Evolutionary conservation across 768 basidiomycete species (phyloP).

Genomic region (Auricularia sp.): DNA sequence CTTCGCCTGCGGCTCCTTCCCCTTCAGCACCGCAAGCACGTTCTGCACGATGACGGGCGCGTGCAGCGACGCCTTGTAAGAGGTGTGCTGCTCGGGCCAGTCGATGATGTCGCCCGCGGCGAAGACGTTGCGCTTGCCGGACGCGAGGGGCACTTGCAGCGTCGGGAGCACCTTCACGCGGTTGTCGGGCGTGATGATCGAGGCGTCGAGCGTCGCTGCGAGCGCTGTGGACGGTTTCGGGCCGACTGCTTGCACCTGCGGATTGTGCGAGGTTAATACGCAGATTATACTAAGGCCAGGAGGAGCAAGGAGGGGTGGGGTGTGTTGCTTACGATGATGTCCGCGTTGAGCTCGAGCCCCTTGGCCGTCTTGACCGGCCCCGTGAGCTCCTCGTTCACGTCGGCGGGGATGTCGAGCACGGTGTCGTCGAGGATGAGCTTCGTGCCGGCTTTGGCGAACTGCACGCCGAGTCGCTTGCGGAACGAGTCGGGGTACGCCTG

Average conservation of each 20-base stretch:
- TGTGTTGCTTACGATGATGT: slow-evolving; percentile 11
- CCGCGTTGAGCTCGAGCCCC: slow-evolving; percentile 13
- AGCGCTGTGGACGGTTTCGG: slow-evolving; percentile 8
- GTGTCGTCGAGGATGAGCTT: slow-evolving; percentile 12
- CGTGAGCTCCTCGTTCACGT: not conserved
- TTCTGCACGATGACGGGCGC: slow-evolving; percentile 8
- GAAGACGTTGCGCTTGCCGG: slow-evolving; percentile 10
- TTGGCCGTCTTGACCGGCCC: slow-evolving; percentile 13
- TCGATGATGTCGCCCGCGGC: slow-evolving; percentile 12
- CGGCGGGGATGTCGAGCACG: slow-evolving; percentile 5
- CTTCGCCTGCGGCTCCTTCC: slow-evolving; percentile 1
- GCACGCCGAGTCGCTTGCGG: slow-evolving; percentile 7
- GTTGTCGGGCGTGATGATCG: slow-evolving; percentile 7
- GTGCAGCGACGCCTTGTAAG: slow-evolving; percentile 8
- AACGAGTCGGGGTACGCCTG: slow-evolving; percentile 14
- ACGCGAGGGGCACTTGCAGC: slow-evolving; percentile 11
- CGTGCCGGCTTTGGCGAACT: slow-evolving; percentile 8
- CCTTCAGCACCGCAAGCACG: slow-evolving; percentile 3
- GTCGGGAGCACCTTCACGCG: slow-evolving; percentile 14
- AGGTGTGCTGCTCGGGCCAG: slow-evolving; percentile 12
- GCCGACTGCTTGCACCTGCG: slow-evolving; percentile 9
- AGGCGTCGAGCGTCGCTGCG: slow-evolving; percentile 9
- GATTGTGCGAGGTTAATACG: too few species aligned
- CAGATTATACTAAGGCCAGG: too few species aligned
- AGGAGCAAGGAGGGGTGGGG: too few species aligned